These are phyloP conservation scores for Lipomyces kockii DNA, from an alignment of 805 yeast species.

Conservation along the genomic window DNA sequence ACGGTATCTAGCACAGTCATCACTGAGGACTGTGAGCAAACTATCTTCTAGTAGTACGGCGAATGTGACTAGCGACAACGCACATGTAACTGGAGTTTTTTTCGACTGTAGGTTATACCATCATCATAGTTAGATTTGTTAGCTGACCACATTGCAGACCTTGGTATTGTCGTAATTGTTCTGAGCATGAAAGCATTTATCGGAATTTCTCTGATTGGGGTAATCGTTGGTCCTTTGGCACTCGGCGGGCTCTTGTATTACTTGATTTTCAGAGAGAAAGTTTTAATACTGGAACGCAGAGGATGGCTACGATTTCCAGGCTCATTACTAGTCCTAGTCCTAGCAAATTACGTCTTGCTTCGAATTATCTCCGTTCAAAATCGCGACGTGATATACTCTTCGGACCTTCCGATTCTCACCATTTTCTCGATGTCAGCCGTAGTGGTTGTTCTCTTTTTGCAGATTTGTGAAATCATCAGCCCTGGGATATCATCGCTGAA, in stretches of 20 bases:
- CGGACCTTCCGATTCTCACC: constrained; percentile 26
- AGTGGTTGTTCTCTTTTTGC: constrained; percentile 7
- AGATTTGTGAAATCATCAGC: constrained; percentile 5
- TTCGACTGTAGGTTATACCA: constrained; percentile 15
- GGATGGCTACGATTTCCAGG: constrained; percentile 30
- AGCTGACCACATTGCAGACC: background rate
- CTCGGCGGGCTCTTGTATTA: constrained; percentile 15
- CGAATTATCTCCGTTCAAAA: constrained; percentile 10
- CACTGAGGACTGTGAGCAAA: constrained; percentile 1
- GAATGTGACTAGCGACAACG: constrained; percentile 1
- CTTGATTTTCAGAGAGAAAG: background rate
- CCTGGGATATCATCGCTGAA: constrained; percentile 16
- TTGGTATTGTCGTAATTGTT: constrained; percentile 16
- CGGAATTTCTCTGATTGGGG: constrained; percentile 6
- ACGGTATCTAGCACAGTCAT: constrained; percentile 21
- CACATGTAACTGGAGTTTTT: constrained; percentile 20
- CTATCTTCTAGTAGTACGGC: constrained; percentile 8
- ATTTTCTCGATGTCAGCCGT: constrained; percentile 11
- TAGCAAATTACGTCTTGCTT: constrained; percentile 9
- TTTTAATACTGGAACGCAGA: constrained; percentile 3
- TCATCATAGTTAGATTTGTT: background rate
- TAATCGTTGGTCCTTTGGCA: constrained; percentile 19
- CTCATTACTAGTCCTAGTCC: constrained; percentile 8
- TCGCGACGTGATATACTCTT: constrained; percentile 22
- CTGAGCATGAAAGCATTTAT: constrained; percentile 14